Percentiles rank a stretch among this genome's conserved stretches.
Conservation (phyloP, 106 monocot species). For the Allium sativum region DNA sequence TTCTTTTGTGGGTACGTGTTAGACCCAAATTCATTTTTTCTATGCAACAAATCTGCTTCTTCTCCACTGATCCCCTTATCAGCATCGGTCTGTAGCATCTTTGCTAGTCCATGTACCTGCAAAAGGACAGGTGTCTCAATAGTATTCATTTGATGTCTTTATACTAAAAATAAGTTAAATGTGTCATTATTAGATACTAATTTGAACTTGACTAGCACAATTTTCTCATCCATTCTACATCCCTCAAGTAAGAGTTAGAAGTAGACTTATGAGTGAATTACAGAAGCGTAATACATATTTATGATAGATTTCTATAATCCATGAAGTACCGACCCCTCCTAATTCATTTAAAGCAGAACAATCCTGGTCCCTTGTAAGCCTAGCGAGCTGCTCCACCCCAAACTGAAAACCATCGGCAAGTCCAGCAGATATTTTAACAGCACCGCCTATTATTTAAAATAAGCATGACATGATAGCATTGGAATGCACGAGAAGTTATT, state of each 20-base stretch:
- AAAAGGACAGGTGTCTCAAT: conserved; percentile 2
- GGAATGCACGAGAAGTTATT: no score
- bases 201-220: no score
- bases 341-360: conserved; percentile 44
- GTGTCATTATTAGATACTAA: no score
- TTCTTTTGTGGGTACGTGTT: conserved; percentile 55
- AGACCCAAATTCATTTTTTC: conserved; percentile 30
- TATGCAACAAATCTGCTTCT: conserved; percentile 23
- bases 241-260: no score
- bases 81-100: conserved; percentile 27
- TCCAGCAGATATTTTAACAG: conserved; percentile 16
- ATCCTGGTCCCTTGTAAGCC: conserved; percentile 68
- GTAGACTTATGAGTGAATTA: no score
- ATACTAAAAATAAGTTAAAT: no score
- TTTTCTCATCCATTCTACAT: no score
- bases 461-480: background rate
- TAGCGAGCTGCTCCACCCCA: conserved; percentile 50
- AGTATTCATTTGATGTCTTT: background rate
- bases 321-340: conserved; percentile 64
- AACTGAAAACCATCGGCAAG: conserved; percentile 39
- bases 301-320: background rate
- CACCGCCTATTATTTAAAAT: conserved; percentile 14
- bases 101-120: conserved; percentile 41
- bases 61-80: conserved; percentile 35
- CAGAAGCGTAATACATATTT: no score